Conservation (phyloP, 2,329 filamentous ascomycete species). For the Conoideocrella luteorostrata region DNA sequence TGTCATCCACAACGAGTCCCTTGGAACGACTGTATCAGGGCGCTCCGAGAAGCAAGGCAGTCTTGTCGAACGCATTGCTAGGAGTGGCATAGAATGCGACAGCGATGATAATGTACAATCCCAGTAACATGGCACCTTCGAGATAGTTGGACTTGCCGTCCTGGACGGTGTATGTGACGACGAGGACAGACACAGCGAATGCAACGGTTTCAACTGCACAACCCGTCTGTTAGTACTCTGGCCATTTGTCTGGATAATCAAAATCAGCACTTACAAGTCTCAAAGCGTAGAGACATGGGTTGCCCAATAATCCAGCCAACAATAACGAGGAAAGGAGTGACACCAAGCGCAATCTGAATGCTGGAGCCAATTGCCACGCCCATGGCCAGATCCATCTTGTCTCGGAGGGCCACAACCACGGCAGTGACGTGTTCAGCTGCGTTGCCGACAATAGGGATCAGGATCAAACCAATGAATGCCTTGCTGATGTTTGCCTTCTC, state of each 20-base stretch:
- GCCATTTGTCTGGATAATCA: not conserved
- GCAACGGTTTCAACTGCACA: conserved; percentile 62
- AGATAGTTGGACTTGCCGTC: conserved; percentile 82
- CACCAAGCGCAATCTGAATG: conserved; percentile 75
- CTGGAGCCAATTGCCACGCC: conserved; percentile 76
- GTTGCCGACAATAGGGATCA: conserved; percentile 75
- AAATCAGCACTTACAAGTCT: conserved; percentile 39
- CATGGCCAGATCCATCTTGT: conserved; percentile 71
- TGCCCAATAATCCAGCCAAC: conserved; percentile 70
- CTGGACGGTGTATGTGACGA: conserved; percentile 70
- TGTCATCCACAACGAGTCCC: no score
- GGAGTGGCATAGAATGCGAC: conserved; percentile 54
- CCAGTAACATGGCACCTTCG: conserved; percentile 63
- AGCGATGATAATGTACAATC: conserved; percentile 54
- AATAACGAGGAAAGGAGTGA: conserved; percentile 74
- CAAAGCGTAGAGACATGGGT: conserved; percentile 73
- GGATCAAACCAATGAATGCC: conserved; percentile 73
- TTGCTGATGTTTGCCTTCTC: conserved; percentile 66
- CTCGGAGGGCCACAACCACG: conserved; percentile 68
- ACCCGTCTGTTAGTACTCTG: not conserved
- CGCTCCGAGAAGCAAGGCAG: no score
- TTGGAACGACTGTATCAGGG: no score
- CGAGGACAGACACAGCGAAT: conserved; percentile 68
- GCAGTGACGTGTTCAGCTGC: conserved; percentile 78
- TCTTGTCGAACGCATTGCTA: conserved; percentile 37